These are phyloP conservation scores for Filobasidium floriforme DNA, from an alignment of 768 basidiomycete species.

Conservation along the genomic window DNA sequence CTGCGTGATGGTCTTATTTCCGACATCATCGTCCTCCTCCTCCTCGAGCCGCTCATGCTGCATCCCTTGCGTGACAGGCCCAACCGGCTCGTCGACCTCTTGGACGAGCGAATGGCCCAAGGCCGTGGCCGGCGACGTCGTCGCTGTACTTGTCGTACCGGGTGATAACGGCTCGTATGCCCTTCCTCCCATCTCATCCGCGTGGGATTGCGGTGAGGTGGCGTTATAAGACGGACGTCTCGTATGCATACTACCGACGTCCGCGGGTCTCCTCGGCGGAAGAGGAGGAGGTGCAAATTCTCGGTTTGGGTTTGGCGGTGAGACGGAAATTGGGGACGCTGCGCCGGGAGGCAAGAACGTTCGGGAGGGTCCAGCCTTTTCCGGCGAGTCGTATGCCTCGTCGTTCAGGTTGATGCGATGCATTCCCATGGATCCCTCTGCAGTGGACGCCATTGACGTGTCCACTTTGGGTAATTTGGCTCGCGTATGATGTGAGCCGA, in stretches of 20 bases:
- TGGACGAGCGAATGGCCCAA: too few relatives aligned
- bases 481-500: slow-evolving; percentile 21
- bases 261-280: background rate
- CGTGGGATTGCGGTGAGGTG: background rate
- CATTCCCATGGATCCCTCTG: background rate
- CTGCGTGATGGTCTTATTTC: too few relatives aligned
- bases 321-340: background rate
- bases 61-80: too few relatives aligned
- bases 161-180: background rate
- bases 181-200: slow-evolving; percentile 4
- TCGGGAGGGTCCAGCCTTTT: background rate
- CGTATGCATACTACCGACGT: slow-evolving; percentile 8
- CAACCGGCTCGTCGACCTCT: too few relatives aligned
- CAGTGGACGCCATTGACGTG: background rate
- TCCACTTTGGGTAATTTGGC: slow-evolving; percentile 15
- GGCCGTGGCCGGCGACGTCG: too few relatives aligned
- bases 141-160: too few relatives aligned
- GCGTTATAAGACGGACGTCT: background rate
- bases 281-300: slow-evolving; percentile 5
- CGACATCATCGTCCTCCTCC: too few relatives aligned
- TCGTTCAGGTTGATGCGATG: slow-evolving; percentile 1
- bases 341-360: slow-evolving; percentile 1
- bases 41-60: too few relatives aligned
- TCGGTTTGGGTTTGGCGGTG: slow-evolving; percentile 1
- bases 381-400: background rate